phyloP scores from a whole-genome alignment of 2,329 filamentous ascomycete species.

The Clonostachys rhizophaga region DNA sequence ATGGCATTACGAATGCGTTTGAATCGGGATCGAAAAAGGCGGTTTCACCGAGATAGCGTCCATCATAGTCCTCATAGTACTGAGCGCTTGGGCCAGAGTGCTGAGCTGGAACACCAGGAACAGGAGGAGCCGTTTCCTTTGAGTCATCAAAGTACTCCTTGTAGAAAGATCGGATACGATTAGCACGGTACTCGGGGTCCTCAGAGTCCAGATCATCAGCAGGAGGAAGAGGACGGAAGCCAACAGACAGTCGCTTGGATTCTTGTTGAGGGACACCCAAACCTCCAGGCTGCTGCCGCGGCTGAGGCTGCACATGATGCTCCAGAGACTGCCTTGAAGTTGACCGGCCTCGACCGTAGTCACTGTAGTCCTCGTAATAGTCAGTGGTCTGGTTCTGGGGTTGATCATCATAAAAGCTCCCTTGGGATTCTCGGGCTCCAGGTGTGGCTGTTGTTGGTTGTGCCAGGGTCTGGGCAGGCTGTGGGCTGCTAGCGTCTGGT shows the following conservation, averaged over 20 bases:
- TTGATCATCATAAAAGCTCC: conserved; percentile 11
- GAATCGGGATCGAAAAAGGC: conserved; percentile 62
- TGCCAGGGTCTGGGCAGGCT: not conserved
- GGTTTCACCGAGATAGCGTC: conserved; percentile 61
- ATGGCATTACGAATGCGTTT: conserved; percentile 74
- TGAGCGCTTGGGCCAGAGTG: conserved; percentile 18
- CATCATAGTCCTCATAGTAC: conserved; percentile 75
- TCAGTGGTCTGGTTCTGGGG: conserved; percentile 20
- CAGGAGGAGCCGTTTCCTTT: conserved; percentile 41
- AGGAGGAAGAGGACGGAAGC: conserved; percentile 81
- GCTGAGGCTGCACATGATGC: conserved; percentile 4
- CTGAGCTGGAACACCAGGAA: conserved; percentile 23
- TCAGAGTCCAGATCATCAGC: conserved; percentile 75
- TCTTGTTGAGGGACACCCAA: conserved; percentile 52
- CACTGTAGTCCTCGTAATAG: conserved; percentile 23
- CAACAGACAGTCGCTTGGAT: conserved; percentile 59
- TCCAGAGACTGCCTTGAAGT: conserved; percentile 14
- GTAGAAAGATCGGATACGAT: conserved; percentile 97
- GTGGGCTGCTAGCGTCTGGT: not conserved
- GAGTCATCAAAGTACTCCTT: conserved; percentile 98
- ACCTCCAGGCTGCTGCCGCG: conserved; percentile 19
- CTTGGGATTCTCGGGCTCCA: conserved; percentile 2
- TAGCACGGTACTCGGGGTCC: conserved; percentile 90
- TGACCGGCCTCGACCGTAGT: conserved; percentile 26
- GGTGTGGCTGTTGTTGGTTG: not conserved